phyloP scores from a whole-genome alignment of 768 basidiomycete genomes.

The Mycena galopus region DNA sequence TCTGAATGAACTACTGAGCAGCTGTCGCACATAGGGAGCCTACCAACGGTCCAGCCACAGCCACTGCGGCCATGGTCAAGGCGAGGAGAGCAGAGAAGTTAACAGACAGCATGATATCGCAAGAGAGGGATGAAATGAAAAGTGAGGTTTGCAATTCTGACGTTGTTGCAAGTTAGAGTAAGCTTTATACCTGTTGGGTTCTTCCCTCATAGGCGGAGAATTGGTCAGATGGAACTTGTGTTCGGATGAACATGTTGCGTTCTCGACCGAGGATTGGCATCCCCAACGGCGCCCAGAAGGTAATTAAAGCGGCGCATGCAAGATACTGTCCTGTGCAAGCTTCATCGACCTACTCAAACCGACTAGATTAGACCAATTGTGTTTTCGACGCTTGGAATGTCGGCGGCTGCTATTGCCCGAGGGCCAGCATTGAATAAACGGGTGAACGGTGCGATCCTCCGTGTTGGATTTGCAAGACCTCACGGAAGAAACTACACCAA shows the following conservation, averaged over 20 bases:
- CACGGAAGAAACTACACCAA: too few species aligned
- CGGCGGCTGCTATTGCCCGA: background rate
- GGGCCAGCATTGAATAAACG: background rate
- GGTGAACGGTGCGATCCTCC: too few species aligned
- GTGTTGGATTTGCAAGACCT: too few species aligned
- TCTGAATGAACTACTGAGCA: background rate
- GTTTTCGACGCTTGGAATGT: background rate
- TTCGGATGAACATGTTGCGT: background rate
- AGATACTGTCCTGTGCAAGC: background rate
- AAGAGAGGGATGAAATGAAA: conserved; percentile 1
- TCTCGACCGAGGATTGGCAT: background rate
- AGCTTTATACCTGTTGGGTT: conserved; percentile 5
- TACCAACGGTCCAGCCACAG: background rate
- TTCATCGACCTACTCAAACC: background rate
- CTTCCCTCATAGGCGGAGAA: background rate
- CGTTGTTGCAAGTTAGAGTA: background rate
- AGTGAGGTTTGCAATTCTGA: conserved; percentile 6
- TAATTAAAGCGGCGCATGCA: background rate
- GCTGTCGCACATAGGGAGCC: background rate
- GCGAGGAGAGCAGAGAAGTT: conserved; percentile 7
- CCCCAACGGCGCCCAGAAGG: background rate
- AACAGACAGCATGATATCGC: conserved; percentile 9
- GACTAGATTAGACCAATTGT: background rate
- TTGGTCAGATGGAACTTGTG: background rate
- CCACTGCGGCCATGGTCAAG: conserved; percentile 9